Base-by-base conservation (phyloP, 2,329 filamentous ascomycete species). In the Hypocrella siamensis region DNA sequence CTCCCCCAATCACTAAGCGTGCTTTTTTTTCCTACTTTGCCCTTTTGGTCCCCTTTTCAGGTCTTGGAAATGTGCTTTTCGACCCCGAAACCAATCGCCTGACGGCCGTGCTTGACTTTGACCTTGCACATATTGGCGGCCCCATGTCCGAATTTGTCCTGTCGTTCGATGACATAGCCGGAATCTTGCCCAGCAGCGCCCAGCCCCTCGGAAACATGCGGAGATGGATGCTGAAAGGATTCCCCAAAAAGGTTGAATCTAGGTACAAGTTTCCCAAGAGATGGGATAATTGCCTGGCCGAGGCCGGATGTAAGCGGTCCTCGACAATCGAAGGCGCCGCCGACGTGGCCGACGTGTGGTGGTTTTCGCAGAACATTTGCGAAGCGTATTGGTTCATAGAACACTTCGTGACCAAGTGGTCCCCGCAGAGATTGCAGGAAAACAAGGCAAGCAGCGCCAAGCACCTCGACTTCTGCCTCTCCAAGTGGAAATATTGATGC, bases 311-410 rank as follows among this genome's bases (percentile, higher is more conserved):
- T 6, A 8, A 26, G 15, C 9, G n/a, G 15, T 14, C 25, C 15
- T 26, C 25, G 9, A 26, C 25, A 14, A 26, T 26, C 14, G 25
- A 19, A n/a, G 17, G 15, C 6, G 28, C 28, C 17, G 18, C 17
- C 15, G 17, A 19, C 18, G n/a, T 22, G 5, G 28, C 28, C 17
- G 28, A 30, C 17, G 6, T 30, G 12, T 21, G 17, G 28, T 30
- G 28, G 5, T 22, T 30, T 15, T 30, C 28, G 10, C 28, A 30
- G 17, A 19, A 30, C 8, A 3, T 30, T 11, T 30, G 28, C 28
- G 17, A 30, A 19, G 28, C 16, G 15, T 22, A 30, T 19, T 30
- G 28, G 28, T 30, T 30, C 6, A 19, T 30, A 19, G 28, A 28
- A 17, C 11, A 19, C 3, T 19, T 30, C 17, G 28, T 30, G 6